phyloP scores from a whole-genome alignment of 2,329 filamentous ascomycete species.

The Fusarium sp. region DNA sequence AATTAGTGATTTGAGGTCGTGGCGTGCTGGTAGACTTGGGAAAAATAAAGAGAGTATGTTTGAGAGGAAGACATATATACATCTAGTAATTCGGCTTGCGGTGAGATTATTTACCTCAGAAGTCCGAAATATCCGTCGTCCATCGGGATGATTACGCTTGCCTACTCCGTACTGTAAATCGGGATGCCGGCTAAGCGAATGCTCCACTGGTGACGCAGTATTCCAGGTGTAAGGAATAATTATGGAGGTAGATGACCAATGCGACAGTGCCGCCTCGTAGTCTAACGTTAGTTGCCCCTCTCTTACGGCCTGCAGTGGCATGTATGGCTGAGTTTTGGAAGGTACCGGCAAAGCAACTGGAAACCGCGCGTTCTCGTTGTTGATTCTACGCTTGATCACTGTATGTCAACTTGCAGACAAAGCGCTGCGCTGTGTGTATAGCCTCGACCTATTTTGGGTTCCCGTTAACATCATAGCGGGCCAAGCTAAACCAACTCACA shows the following conservation, averaged over 20 bases:
- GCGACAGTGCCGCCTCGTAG: background rate
- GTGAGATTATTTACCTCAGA: background rate
- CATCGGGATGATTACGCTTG: background rate
- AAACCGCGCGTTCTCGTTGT: too few relatives aligned
- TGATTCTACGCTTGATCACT: too few relatives aligned
- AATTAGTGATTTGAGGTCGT: fast-evolving
- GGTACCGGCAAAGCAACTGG: too few relatives aligned
- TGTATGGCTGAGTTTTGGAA: too few relatives aligned
- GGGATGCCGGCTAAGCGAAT: fast-evolving
- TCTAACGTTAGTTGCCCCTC: background rate
- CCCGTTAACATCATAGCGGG: too few relatives aligned
- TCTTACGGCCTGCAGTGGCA: background rate
- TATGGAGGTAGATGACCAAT: background rate
- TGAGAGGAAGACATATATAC: background rate
- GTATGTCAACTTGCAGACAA: background rate
- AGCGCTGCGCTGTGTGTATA: background rate
- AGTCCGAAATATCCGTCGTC: background rate
- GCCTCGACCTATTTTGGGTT: too few relatives aligned
- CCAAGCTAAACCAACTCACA: background rate
- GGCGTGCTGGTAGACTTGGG: background rate
- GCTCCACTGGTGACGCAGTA: background rate
- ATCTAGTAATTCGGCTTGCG: background rate
- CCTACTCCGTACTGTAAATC: fast-evolving
- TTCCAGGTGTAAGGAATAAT: background rate
- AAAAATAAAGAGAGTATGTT: background rate